A percentile compares a stretch with the other conserved stretches of the same genome.
Evolutionary conservation across 352 stramenopile species (phyloP).

Genomic region (Phytophthora fragariaefolia): DNA sequence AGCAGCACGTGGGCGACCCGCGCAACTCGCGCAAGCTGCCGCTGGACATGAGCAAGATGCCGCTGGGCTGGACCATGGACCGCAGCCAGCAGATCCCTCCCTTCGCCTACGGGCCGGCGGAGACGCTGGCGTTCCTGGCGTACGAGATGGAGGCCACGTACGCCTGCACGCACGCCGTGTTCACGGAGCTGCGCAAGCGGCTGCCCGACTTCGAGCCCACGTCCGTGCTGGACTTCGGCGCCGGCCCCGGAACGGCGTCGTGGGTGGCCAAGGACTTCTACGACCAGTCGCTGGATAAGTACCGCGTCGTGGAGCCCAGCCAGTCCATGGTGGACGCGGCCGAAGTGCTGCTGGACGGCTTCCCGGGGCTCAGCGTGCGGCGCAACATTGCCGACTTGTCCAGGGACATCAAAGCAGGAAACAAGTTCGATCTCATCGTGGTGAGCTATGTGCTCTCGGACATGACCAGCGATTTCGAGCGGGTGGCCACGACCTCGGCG

Average conservation of each 20-base stretch:
- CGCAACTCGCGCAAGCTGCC: slow-evolving; percentile 60
- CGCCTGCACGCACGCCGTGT: slow-evolving; percentile 71
- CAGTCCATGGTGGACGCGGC: slow-evolving; percentile 89
- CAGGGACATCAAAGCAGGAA: slow-evolving; percentile 63
- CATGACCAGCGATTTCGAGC: slow-evolving; percentile 86
- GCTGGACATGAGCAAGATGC: slow-evolving; percentile 80
- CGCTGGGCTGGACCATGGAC: slow-evolving; percentile 82
- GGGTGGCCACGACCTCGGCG: slow-evolving; percentile 75
- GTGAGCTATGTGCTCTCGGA: slow-evolving; percentile 82
- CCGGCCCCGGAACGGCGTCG: slow-evolving; percentile 72
- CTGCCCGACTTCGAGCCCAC: slow-evolving; percentile 63
- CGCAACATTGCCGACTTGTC: slow-evolving; percentile 78
- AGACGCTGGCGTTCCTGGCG: slow-evolving; percentile 79
- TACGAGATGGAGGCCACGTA: slow-evolving; percentile 81
- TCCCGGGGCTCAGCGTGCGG: slow-evolving; percentile 76
- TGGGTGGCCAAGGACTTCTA: slow-evolving; percentile 84
- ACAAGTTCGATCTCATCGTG: slow-evolving; percentile 82
- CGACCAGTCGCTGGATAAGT: slow-evolving; percentile 61
- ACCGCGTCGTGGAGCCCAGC: slow-evolving; percentile 82
- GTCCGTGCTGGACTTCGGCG: slow-evolving; percentile 82
- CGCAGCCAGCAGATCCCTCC: slow-evolving; percentile 66
- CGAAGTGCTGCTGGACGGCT: slow-evolving; percentile 72
- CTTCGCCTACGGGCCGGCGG: slow-evolving; percentile 69
- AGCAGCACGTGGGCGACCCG: slow-evolving; percentile 58
- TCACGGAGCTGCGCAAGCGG: slow-evolving; percentile 65